Base-by-base conservation (phyloP, 805 yeast species). In the Nakazawaea pomicola region DNA sequence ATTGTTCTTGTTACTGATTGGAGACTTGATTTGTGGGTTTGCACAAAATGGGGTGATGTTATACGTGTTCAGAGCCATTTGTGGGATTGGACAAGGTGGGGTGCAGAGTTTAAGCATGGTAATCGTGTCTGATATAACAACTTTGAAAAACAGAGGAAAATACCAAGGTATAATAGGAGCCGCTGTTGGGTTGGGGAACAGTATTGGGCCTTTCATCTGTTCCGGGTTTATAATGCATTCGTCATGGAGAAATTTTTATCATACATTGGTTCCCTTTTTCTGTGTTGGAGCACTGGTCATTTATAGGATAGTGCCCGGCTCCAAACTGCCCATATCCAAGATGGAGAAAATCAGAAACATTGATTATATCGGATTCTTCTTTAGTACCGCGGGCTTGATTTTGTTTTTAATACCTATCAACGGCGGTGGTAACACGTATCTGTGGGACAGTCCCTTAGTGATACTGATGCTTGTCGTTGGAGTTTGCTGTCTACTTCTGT, bases 71-170 rank as follows among this genome's bases (percentile, higher is more conserved):
- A 58, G 80, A 42, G 78, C 74, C 1, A 54, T 75, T 36, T 70
- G 76, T 18, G 82, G 82, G 4, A 60, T 76, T 29, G 81, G 80
- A 4, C 63, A 67, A 27, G 80, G 80, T 4, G 80, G 78, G 0
- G 61, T 70, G 1, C 65, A 66, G 23, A 67, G 75, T 14, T 52
- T 76, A 30, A 52, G 72, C 1, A 76, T 74, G 77, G 74, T 74
- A 6, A 67, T 73, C n/a, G 58, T 71, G 38, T 68, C 79, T 33
- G 81, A 76, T 50, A 56, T 75, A 18, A 72, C 74, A 7, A 67
- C 79, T 0, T 57, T 74, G 20, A 57, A 66, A 45, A 69, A 74
- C 43, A 59, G 81, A 49, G 81, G 80, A 0, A 71, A 70, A 47
- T 76, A 66, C 50, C 79, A 73, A 53, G 81, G 81, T 3, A 67